Evolutionary conservation across 129 eudicot genomes (phyloP).

Genomic region (Centaurea solstitialis): DNA sequence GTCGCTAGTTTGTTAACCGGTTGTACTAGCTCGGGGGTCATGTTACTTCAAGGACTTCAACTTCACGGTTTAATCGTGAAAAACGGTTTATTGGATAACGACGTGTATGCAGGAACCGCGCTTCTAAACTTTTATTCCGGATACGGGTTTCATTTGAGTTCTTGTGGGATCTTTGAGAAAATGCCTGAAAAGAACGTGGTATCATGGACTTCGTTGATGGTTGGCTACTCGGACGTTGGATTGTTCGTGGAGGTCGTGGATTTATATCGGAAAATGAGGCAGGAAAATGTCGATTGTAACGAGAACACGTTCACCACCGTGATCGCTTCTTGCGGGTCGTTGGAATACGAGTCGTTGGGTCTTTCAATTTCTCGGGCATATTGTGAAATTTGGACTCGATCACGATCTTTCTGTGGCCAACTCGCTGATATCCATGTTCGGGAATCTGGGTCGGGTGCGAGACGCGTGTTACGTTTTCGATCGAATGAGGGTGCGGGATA

Average conservation of each 20-base stretch:
- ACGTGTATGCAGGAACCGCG: slow-evolving; percentile 66
- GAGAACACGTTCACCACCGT: slow-evolving; percentile 72
- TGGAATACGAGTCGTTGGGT: slow-evolving; percentile 58
- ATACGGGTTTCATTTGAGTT: slow-evolving; percentile 50
- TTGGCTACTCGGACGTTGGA: slow-evolving; percentile 48
- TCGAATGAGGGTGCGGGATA: slow-evolving; percentile 59
- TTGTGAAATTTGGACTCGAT: slow-evolving; percentile 58
- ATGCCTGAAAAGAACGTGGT: slow-evolving; percentile 78
- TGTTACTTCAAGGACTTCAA: slow-evolving; percentile 67
- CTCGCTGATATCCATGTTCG: slow-evolving; percentile 76
- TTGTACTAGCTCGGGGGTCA: slow-evolving; percentile 44
- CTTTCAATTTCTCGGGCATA: slow-evolving; percentile 69
- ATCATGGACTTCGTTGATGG: slow-evolving; percentile 91
- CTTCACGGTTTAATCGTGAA: slow-evolving; percentile 69
- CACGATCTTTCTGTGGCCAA: slow-evolving; percentile 62
- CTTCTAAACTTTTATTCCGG: slow-evolving; percentile 69
- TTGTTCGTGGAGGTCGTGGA: slow-evolving; percentile 43
- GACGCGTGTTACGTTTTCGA: slow-evolving; percentile 60
- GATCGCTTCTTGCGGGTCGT: slow-evolving; percentile 61
- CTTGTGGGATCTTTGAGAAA: slow-evolving; percentile 57
- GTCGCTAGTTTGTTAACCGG: slow-evolving; percentile 75
- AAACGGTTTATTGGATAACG: slow-evolving; percentile 59
- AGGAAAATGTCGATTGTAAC: slow-evolving; percentile 46
- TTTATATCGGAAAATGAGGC: slow-evolving; percentile 52
- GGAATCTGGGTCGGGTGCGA: slow-evolving; percentile 42